Evolutionary conservation across 2,329 filamentous ascomycete species (phyloP).

Genomic region (Fusarium staphyleae): DNA sequence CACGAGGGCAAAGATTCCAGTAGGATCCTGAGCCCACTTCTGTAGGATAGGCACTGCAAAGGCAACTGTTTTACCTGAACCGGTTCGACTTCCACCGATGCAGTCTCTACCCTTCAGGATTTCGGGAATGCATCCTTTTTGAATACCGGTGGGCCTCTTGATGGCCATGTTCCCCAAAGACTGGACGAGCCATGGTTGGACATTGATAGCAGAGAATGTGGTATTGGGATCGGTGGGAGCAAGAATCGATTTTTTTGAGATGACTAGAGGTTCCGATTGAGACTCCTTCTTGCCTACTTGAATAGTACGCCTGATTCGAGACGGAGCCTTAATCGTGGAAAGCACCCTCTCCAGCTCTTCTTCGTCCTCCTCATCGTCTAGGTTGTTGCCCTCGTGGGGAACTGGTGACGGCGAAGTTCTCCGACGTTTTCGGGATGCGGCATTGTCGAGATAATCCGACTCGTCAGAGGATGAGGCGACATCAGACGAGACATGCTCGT

Average conservation of each 20-base stretch:
- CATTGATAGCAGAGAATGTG: constrained; percentile 74
- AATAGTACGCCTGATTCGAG: constrained; percentile 57
- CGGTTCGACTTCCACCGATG: constrained; percentile 92
- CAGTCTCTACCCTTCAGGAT: constrained; percentile 92
- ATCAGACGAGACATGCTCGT: constrained; percentile 26
- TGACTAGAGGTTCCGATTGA: constrained; percentile 26
- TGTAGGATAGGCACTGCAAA: constrained; percentile 95
- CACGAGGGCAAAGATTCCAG: constrained; percentile 87
- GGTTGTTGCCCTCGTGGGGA: constrained; percentile 38
- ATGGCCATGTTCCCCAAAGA: constrained; percentile 82
- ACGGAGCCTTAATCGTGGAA: constrained; percentile 59
- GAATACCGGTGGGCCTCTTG: constrained; percentile 87
- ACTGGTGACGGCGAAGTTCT: constrained; percentile 44
- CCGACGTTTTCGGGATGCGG: constrained; percentile 55
- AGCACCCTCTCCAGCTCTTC: constrained; percentile 46
- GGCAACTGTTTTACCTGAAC: constrained; percentile 96
- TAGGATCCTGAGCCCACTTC: constrained; percentile 90
- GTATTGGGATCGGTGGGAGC: constrained; percentile 64
- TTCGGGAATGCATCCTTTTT: constrained; percentile 89
- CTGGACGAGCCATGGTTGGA: constrained; percentile 86
- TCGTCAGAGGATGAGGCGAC: constrained; percentile 44
- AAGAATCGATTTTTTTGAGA: constrained; percentile 49
- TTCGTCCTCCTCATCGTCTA: constrained; percentile 42
- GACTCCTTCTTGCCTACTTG: constrained; percentile 32
- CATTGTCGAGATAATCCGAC: constrained; percentile 59